Percentiles rank a stretch among this genome's conserved stretches.
Conservation (phyloP, 805 yeast genomes). For the Cyberlindnera veronae region DNA sequence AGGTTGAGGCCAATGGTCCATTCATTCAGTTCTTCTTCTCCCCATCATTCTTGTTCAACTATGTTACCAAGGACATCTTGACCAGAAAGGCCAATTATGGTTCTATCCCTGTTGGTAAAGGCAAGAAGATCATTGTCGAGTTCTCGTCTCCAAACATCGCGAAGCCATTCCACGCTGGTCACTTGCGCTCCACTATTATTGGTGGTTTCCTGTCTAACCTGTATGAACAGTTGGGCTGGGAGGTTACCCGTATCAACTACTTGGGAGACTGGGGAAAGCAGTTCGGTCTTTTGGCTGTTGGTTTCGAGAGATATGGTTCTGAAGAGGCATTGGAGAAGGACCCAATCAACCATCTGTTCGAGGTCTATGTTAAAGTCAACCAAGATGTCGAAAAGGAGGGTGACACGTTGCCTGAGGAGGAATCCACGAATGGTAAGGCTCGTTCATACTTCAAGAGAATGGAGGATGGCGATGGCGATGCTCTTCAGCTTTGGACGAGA, state of each 20-base stretch:
- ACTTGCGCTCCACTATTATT: slow-evolving; percentile 93
- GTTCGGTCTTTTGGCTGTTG: slow-evolving; percentile 93
- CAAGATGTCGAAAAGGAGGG: slow-evolving; percentile 62
- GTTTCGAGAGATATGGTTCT: slow-evolving; percentile 80
- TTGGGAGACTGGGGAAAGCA: slow-evolving; percentile 99
- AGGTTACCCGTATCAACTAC: slow-evolving; percentile 89
- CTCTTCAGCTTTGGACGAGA: slow-evolving; percentile 74
- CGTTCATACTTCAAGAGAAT: slow-evolving; percentile 81
- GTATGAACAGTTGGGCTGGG: slow-evolving; percentile 88
- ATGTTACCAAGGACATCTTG: slow-evolving; percentile 69
- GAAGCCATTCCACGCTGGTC: slow-evolving; percentile 99
- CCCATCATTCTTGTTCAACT: slow-evolving; percentile 58
- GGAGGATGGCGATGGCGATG: slow-evolving; percentile 90
- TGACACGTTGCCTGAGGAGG: slow-evolving; percentile 41
- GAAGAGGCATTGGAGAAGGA: slow-evolving; percentile 67
- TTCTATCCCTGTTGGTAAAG: slow-evolving; percentile 64
- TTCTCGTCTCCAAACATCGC: slow-evolving; percentile 98
- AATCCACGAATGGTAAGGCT: slow-evolving; percentile 74
- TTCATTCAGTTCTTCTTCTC: slow-evolving; percentile 87
- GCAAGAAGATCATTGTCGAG: slow-evolving; percentile 74
- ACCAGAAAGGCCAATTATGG: slow-evolving; percentile 63
- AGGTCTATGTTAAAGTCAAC: slow-evolving; percentile 87
- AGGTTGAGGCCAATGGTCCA: slow-evolving; percentile 81
- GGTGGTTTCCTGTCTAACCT: slow-evolving; percentile 93
- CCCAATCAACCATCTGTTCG: slow-evolving; percentile 93